These are phyloP conservation scores for Astragalus glycyphyllos DNA, from an alignment of 306 rosid genomes.

Conservation along the genomic window DNA sequence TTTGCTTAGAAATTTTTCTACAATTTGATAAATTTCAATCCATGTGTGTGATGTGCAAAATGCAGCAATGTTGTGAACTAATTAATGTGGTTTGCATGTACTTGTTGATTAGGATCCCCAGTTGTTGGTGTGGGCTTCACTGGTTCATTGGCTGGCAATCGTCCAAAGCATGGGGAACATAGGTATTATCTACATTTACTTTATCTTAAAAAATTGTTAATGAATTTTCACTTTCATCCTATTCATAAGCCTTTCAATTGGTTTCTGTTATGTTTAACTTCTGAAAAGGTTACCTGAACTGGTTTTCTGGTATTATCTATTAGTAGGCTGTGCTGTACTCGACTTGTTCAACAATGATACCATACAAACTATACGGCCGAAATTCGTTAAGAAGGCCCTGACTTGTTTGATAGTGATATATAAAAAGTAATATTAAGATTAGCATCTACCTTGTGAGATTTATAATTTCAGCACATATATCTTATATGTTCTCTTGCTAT, in stretches of 20 bases:
- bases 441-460: neutral
- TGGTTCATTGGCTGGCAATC: constrained; percentile 69
- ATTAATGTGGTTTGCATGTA: constrained; percentile 27
- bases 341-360: neutral
- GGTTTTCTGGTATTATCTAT: neutral
- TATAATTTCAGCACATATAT: constrained; percentile 7
- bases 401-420: constrained; percentile 9
- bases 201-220: constrained; percentile 20
- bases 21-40: constrained; percentile 1
- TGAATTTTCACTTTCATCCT: constrained; percentile 9
- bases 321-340: neutral
- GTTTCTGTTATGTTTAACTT: constrained; percentile 22
- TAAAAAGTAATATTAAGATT: constrained; percentile 9
- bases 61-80: constrained; percentile 15
- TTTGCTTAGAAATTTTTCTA: constrained; percentile 16
- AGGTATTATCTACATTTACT: constrained; percentile 55
- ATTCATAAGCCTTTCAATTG: neutral
- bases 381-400: neutral
- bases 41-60: constrained; percentile 5
- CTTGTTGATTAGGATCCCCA: constrained; percentile 65
- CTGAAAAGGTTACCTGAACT: neutral
- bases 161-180: constrained; percentile 83
- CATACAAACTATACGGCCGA: neutral
- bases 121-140: constrained; percentile 94
- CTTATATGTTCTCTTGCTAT: constrained; percentile 24